phyloP scores from a whole-genome alignment of 331 rosid species.

The Rhamnella rubrinervis region DNA sequence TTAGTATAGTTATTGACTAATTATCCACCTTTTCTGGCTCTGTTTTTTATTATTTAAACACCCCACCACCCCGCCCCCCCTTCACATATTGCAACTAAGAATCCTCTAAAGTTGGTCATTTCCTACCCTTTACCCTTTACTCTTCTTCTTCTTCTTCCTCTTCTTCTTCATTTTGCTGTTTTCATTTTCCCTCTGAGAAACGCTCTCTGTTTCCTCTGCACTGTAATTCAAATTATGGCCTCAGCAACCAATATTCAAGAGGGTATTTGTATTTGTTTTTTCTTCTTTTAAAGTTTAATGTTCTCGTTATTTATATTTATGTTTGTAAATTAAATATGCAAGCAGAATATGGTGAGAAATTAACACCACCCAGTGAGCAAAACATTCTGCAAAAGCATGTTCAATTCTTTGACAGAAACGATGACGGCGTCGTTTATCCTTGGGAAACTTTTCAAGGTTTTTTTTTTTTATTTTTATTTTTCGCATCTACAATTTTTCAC shows the following conservation, averaged over 20 bases:
- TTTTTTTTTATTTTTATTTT: neutral
- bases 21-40: too few species aligned
- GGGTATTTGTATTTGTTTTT: neutral
- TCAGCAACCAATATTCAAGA: neutral
- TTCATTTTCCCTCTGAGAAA: neutral
- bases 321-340: neutral
- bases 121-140: too few species aligned
- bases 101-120: too few species aligned
- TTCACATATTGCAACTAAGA: too few species aligned
- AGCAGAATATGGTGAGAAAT: slow-evolving; percentile 24
- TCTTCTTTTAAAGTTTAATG: neutral
- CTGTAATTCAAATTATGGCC: neutral
- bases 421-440: slow-evolving; percentile 81
- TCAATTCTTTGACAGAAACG: slow-evolving; percentile 67
- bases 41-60: too few species aligned
- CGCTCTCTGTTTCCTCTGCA: neutral
- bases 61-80: too few species aligned
- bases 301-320: neutral
- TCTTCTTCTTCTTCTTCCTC: too few species aligned
- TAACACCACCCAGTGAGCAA: slow-evolving; percentile 27
- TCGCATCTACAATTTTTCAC: neutral
- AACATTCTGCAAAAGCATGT: slow-evolving; percentile 72
- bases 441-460: slow-evolving; percentile 91
- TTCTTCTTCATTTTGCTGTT: too few species aligned
- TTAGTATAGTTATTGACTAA: too few species aligned